Conservation (phyloP, 2,329 filamentous ascomycete genomes). For the Fusarium newnesense region DNA sequence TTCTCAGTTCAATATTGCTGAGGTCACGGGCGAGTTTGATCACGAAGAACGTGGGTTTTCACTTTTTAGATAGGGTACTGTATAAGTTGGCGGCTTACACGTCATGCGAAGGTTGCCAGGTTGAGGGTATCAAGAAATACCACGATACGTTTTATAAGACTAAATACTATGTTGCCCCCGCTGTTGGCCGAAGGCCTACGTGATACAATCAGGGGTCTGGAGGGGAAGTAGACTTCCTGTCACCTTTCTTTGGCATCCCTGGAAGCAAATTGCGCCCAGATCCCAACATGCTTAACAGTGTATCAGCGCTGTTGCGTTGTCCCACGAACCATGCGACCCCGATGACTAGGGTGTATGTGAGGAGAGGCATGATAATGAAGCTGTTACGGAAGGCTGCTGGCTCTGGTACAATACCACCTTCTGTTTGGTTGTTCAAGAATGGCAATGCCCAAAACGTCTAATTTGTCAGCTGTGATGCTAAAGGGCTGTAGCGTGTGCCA, state of each 20-base stretch:
- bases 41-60: not conserved
- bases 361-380: not conserved
- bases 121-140: not conserved
- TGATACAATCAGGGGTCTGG: too few relatives aligned
- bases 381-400: not conserved
- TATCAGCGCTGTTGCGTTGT: accelerated
- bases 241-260: accelerated
- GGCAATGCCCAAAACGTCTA: not conserved
- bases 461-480: accelerated
- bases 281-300: accelerated
- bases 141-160: not conserved
- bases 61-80: accelerated
- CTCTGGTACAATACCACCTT: accelerated
- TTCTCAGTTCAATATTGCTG: not conserved
- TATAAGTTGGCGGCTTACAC: accelerated
- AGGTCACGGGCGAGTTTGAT: not conserved
- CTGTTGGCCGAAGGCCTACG: too few relatives aligned
- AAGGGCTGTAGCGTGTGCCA: accelerated
- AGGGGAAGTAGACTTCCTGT: not conserved
- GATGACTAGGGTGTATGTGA: not conserved
- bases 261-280: not conserved
- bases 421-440: not conserved
- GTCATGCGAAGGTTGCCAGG: not conserved
- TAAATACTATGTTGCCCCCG: not conserved
- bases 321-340: not conserved